Base-by-base conservation (phyloP, 352 stramenopile genomes). In the Globisporangium alternatum region DNA sequence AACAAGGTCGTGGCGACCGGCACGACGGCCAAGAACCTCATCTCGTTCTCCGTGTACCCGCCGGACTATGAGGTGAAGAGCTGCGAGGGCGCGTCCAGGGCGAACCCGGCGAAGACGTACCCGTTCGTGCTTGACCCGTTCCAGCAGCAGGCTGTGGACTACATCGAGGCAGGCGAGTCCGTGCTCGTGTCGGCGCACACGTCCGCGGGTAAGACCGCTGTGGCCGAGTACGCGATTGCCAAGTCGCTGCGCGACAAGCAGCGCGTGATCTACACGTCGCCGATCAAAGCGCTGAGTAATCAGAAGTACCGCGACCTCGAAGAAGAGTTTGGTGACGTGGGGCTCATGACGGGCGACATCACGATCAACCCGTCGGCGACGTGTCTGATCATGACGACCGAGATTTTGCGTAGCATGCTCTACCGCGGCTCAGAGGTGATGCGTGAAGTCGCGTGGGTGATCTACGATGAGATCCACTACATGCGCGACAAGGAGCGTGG, bases 381-480 rank as follows among this genome's bases (percentile, higher is more conserved):
- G 22, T 98, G 94, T 75, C 75, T 99, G 1, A 98, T 99, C 69
- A 98, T 98, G 96, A 97, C 92, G 13, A 98, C 92, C 13, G 96
- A 99, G 78, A 99, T 99, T 85, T 74, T 99, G 57, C 80, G 97
- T 56, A 96, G 78, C 60, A 99, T 99, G 98, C 80, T 99, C 6
- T 99, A 99, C 77, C 88, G 97, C 55, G 97, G 97, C 28, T 98
- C 92, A 1, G 97, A 99, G 64, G 79, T 99, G 12, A 98, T 99
- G 90, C 88, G 97, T 45, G 97, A 99, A 76, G 95, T 99, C n/a
- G 97, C 93, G 21, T 97, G 93, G 92, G 97, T 99, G 5, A 98
- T 99, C 74, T 99, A 99, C 73, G 98, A 99, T 76, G 98, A 99
- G 81, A 98, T 99, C 25, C 98, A 99, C 78, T 99, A 99, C 85